A percentile compares a stretch with the other conserved stretches of the same genome.
Conservation (phyloP, 2,329 filamentous ascomycete species). For the Diaporthe sp. region DNA sequence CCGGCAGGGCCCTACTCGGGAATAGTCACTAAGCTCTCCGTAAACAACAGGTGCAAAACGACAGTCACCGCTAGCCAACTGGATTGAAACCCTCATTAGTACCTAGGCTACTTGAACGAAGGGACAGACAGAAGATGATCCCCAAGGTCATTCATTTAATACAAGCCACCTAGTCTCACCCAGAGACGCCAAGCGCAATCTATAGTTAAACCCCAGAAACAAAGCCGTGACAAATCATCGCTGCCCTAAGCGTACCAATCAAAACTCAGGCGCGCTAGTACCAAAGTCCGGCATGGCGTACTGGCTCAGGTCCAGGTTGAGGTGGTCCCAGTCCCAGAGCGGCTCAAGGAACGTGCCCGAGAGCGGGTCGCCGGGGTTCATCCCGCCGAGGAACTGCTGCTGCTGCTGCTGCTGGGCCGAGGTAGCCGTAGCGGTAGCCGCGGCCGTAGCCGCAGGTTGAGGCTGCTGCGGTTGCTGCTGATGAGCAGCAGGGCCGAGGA, state of each 20-base stretch:
- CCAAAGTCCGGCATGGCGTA: constrained; percentile 1
- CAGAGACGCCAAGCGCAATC: not conserved
- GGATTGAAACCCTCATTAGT: not conserved
- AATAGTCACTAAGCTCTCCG: too few species aligned
- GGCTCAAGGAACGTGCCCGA: constrained; percentile 39
- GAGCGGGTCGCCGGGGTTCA: constrained; percentile 40
- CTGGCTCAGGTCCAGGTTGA: constrained; percentile 32
- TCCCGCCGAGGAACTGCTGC: not conserved
- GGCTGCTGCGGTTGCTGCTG: not conserved
- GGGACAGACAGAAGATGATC: not conserved
- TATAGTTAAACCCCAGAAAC: not conserved
- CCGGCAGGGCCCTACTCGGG: too few species aligned
- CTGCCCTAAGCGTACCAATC: not conserved
- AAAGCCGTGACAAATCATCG: not conserved
- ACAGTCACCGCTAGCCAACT: too few species aligned
- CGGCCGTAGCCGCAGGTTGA: not conserved
- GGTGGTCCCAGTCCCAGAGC: constrained; percentile 39
- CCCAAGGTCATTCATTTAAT: not conserved
- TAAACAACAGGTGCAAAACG: too few species aligned
- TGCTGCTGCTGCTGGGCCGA: constrained; percentile 1
- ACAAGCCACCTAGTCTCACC: not conserved
- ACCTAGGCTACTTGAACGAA: not conserved
- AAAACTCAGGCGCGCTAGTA: not conserved
- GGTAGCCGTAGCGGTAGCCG: not conserved
- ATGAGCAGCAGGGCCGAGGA: not conserved